Base-by-base conservation (phyloP, 2,329 filamentous ascomycete species). In the Ascochyta fabae region DNA sequence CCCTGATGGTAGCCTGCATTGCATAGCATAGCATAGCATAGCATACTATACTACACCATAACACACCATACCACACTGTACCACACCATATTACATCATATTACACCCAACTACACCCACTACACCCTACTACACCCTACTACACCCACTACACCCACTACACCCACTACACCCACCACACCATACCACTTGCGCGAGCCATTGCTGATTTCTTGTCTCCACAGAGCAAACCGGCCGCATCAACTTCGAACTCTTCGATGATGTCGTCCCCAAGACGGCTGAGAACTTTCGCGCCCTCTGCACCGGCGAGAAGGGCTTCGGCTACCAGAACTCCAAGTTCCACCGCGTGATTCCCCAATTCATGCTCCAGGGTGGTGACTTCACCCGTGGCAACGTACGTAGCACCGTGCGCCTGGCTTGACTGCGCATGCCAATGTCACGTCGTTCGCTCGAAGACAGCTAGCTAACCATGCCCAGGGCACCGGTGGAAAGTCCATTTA, bases 351-450 rank as follows among this genome's bases (percentile, higher is more conserved):
- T 96, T 80, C 90, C 90, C 69, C 79, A 91, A 55, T 96, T 96
- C 86, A 96, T 96, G 92, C 88, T 96, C 71, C 92, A 96, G 86
- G 92, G 92, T 78, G 92, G 92, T 85, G 92, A 96, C 85, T 96
- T 96, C 84, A 96, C 92, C 80, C 90, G 90, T 75, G 87, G 88
- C 75, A 95, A 96, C 80, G 92, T 96, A 84, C 78, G 90, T 81
- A 40, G 19, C 41, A 29, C 48, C 24, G 40, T 34, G 33, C 34
- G 35, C 48, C 41, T 44, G 44, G 35, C 48, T 43, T 44, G 44
- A 35, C 41, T 44, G 46, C 40, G 24, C 31, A 29, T 7, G 2
- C 3, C 23, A 12, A 23, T 31, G 19, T 12, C 12, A 31, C 29
- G 10, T 12, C 12, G 13, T 5, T 31, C 29, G 16, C 13, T 22